phyloP scores from a whole-genome alignment of 2,329 filamentous ascomycete species.

The Colletotrichum theobromicola region DNA sequence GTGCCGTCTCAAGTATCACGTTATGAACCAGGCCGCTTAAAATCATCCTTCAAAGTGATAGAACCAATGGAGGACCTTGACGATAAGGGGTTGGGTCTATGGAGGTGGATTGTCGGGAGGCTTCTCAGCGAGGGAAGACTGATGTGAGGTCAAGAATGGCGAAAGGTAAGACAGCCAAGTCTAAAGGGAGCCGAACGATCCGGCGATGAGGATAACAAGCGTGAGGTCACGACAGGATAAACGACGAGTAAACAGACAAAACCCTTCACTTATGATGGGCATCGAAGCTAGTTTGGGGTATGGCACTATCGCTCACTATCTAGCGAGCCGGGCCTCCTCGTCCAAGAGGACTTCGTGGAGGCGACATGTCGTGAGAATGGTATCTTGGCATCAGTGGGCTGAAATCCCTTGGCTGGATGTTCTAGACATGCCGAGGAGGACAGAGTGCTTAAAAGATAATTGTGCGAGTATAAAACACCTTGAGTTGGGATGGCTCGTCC shows the following conservation, averaged over 20 bases:
- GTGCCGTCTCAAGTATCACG: no score
- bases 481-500: not conserved
- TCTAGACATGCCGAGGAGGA: not conserved
- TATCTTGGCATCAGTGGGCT: not conserved
- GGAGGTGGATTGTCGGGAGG: not conserved
- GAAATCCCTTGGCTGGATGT: not conserved
- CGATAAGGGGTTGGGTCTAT: no score
- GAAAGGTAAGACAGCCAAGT: not conserved
- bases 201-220: not conserved
- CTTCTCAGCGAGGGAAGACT: not conserved
- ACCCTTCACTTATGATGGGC: no score
- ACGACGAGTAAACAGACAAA: no score
- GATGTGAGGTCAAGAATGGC: not conserved
- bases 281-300: no score
- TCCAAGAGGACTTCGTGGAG: not conserved
- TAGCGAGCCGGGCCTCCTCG: not conserved
- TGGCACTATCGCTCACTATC: no score
- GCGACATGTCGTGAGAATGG: not conserved
- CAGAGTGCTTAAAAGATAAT: not conserved
- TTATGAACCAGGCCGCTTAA: no score
- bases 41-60: no score
- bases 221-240: accelerated
- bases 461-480: not conserved
- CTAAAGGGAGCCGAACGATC: not conserved
- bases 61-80: no score